Conservation (phyloP, 305 asterid genomes). For the Fraxinus sp. region DNA sequence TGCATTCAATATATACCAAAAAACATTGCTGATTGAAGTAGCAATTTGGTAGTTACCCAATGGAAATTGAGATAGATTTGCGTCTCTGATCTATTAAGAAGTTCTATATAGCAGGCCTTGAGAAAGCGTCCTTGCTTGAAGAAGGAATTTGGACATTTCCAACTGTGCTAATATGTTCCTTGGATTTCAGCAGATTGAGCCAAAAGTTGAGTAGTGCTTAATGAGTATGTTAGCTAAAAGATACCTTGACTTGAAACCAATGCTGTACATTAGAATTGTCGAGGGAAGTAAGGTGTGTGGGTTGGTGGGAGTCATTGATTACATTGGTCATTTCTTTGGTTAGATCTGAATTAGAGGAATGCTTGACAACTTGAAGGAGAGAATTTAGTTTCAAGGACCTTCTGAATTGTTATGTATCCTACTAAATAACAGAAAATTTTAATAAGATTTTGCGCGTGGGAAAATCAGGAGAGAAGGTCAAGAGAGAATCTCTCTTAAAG, state of each 20-base stretch:
- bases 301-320: background rate
- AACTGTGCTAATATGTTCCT: background rate
- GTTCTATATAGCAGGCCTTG: background rate
- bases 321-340: background rate
- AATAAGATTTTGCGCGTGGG: background rate
- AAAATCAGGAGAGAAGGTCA: background rate
- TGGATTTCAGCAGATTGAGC: background rate
- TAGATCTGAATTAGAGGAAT: background rate
- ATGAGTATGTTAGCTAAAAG: background rate
- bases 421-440: background rate
- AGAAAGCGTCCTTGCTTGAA: background rate
- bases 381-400: background rate
- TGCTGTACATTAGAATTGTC: background rate
- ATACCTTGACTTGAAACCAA: background rate
- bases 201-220: background rate
- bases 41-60: background rate
- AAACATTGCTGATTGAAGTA: background rate
- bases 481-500: background rate
- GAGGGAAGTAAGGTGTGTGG: background rate
- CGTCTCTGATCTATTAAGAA: background rate
- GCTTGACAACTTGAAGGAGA: constrained; percentile 1
- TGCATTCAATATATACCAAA: background rate
- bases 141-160: background rate
- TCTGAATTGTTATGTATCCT: background rate
- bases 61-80: background rate